Evolutionary conservation across 225 moss, liverwort and hornwort genomes (phyloP), one percentile per base, ranked within the genome.

Genomic region (Antitrichia curtipendula): DNA sequence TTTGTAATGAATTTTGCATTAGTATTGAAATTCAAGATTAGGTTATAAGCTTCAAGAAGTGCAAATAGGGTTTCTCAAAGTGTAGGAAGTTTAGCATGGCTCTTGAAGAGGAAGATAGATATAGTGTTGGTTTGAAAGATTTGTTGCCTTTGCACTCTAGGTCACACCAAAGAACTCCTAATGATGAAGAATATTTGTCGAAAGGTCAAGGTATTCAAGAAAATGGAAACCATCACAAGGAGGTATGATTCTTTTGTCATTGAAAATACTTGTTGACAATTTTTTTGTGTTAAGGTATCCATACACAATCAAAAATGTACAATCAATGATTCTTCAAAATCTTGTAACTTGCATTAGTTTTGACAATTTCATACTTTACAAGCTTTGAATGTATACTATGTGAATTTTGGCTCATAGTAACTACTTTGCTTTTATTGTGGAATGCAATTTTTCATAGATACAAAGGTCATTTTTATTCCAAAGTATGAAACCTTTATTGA

Each of bases 21-120:
- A 24, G 53, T 76, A 62, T 58, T 70, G 77, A 32, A 66, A 71
- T 85, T 68, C 82, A 88, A 90, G 82, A 62, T 58, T 81, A 87
- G 86, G 78, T 89, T 59, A 32, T 77, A 86, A 84, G 73, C 73
- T 82, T 80, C 71, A 65, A 85, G 64, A 86, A 89, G 82, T 71
- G 71, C 60, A 31, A 68, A 61, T 86, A 90, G 91, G 90, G 83
- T 89, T 92, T 86, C 2, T 70, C 16, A 64, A 87, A 87, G 45
- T 86, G 3, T 62, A 66, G n/a, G 43, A 87, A 85, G 38, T 91
- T 84, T 34, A 61, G 34, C 14, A 98, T 98, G 97, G 97, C 96
- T 77, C 94, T 93, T 71, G 94, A 97, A 71, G 95, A 96, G 11
- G 94, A 98, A 23, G 92, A 96, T 83, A 91, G 95, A 61, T 94